Evolutionary conservation across 129 eudicot genomes (phyloP).

Genomic region (Helianthus tuberosus): DNA sequence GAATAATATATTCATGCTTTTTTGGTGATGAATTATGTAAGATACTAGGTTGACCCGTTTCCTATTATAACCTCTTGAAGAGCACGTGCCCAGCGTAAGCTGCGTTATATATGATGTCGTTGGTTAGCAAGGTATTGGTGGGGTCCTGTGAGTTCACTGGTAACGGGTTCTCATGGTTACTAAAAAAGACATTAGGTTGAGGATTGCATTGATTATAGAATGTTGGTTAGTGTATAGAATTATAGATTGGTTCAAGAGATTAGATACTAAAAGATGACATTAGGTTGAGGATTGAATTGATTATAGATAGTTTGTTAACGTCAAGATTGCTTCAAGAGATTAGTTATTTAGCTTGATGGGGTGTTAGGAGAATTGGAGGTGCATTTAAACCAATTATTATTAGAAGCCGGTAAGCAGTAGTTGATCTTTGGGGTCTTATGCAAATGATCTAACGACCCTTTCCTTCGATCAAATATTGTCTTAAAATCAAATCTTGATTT

Average conservation of each 20-base stretch:
- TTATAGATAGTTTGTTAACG: conserved; percentile 2
- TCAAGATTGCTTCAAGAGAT: background rate
- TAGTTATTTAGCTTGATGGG: background rate
- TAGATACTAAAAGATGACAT: too few relatives aligned
- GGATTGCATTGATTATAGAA: conserved; percentile 8
- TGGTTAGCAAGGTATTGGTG: too few relatives aligned
- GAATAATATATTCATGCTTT: background rate
- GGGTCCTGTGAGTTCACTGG: too few relatives aligned
- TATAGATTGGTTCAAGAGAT: too few relatives aligned
- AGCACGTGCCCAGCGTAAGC: too few relatives aligned
- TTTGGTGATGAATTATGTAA: background rate
- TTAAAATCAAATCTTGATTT: background rate
- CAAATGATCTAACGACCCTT: background rate
- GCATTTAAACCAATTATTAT: background rate
- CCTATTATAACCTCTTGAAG: too few relatives aligned
- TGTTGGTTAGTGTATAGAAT: background rate
- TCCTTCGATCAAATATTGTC: background rate
- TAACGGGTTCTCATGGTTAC: too few relatives aligned
- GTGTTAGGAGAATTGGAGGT: background rate
- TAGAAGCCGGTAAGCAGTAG: background rate
- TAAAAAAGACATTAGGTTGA: background rate
- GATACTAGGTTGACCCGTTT: background rate
- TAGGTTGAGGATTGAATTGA: conserved; percentile 10
- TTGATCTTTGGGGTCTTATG: background rate
- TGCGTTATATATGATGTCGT: too few relatives aligned